phyloP scores from a whole-genome alignment of 768 basidiomycete species.

The Phaffia australis region DNA sequence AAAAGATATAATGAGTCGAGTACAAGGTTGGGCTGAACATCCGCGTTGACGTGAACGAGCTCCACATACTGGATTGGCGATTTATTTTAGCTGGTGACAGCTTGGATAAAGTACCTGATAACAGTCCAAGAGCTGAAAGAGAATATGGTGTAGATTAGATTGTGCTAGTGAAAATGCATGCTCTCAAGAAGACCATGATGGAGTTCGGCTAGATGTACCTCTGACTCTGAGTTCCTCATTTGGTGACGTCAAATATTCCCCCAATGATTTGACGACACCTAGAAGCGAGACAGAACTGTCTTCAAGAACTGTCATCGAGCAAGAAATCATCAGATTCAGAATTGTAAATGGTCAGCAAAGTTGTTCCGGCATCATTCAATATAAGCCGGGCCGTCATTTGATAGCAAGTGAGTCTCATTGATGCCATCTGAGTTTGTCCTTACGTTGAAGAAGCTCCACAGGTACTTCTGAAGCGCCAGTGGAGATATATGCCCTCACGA shows the following conservation, averaged over 20 bases:
- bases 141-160: not conserved
- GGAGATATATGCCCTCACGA: conserved; percentile 36
- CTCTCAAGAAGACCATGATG: too few species aligned
- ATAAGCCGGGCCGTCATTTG: not conserved
- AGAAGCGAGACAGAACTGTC: conserved; percentile 53
- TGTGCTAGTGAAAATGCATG: not conserved
- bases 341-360: not conserved
- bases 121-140: conserved; percentile 65
- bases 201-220: conserved; percentile 45
- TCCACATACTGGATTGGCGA: conserved; percentile 63
- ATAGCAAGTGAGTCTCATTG: not conserved
- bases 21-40: too few species aligned
- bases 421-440: not conserved
- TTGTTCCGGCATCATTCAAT: not conserved
- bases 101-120: conserved; percentile 57
- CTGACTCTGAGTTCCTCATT: conserved; percentile 66
- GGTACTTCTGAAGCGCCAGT: conserved; percentile 33
- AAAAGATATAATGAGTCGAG: not conserved
- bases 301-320: conserved; percentile 43
- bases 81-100: conserved; percentile 58
- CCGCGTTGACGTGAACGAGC: not conserved
- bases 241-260: conserved; percentile 77
- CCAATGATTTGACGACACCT: conserved; percentile 71
- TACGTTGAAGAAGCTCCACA: conserved; percentile 34
- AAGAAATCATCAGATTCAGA: not conserved